These are phyloP conservation scores for Cladophialophora chaetospira DNA, from an alignment of 2,329 filamentous ascomycete species.

Conservation along the genomic window DNA sequence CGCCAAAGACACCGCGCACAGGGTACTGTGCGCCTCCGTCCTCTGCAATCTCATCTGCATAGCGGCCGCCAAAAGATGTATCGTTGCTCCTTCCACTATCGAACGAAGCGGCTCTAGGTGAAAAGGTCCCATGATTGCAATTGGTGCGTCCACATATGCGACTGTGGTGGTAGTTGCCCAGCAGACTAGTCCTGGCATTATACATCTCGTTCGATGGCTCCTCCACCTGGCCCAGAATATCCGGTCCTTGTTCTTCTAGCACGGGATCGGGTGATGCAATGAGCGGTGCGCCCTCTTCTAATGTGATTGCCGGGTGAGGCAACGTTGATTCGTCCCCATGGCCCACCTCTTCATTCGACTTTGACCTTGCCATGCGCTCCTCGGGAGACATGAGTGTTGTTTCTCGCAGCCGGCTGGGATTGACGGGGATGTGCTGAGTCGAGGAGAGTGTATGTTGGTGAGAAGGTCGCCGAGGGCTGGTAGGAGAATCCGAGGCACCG, in stretches of 20 bases:
- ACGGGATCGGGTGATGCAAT: constrained; percentile 23
- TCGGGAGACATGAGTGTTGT: constrained; percentile 31
- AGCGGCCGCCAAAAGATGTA: constrained; percentile 34
- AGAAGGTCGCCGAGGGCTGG: constrained; percentile 19
- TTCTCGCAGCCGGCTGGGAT: constrained; percentile 32
- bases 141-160: constrained; percentile 44
- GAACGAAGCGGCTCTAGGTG: constrained; percentile 62
- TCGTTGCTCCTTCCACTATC: constrained; percentile 41
- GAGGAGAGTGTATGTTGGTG: constrained; percentile 11
- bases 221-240: constrained; percentile 20
- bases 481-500: constrained; percentile 19
- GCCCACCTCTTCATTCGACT: constrained; percentile 15
- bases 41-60: constrained; percentile 27
- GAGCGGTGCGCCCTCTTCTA: constrained; percentile 11
- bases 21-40: constrained; percentile 28
- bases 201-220: constrained; percentile 32
- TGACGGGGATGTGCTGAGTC: constrained; percentile 27
- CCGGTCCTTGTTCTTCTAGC: constrained; percentile 7
- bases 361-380: constrained; percentile 27
- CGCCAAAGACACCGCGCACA: constrained; percentile 44
- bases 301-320: constrained; percentile 15
- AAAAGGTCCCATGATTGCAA: constrained; percentile 77
- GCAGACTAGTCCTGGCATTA: constrained; percentile 41
- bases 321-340: not conserved
- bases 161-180: constrained; percentile 44